Base-by-base conservation (phyloP, 78 protist genomes). In the Dictyostelium purpureum region DNA sequence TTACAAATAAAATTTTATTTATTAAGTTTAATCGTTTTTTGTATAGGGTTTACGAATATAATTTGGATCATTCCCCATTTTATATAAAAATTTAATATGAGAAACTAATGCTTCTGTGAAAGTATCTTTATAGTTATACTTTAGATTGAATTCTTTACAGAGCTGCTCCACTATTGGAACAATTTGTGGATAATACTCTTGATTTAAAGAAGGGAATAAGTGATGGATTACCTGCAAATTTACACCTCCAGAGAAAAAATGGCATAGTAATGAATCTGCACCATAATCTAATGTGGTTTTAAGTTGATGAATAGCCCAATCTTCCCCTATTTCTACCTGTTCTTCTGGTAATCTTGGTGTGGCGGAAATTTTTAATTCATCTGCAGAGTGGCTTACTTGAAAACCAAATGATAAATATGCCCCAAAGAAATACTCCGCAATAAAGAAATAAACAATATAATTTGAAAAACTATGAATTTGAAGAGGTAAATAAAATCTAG, bases 151-250 rank as follows among this genome's bases (percentile, higher is more conserved):
- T 47, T 85, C 82, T 24, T 85, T 14, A 65, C 91, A 85, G 6
- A 85, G 77, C 3, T 66, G 28, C 43, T 70, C 70, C 12, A 85
- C 6, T 59, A 85, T 85, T 28, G 91, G 91, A 7, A 76, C 91
- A 4, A 85, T 9, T 24, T 85, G 77, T 19, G 47, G 52, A 26
- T 70, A 70, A 10, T 26, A 52, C 6, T 76, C 91, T 54, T 85
- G 91, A 12, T 43, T 21, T 16, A 85, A 33, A 16, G 66, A 52
- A 47, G 91, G 91, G 56, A 85, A 54, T 16, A 87, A 42, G 38
- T 87, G 92, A 66, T 87, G 92, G 47, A 77, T 79, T 24, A 87
- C 92, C 54, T 87, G 92, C 7, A 67, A 49, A 49, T 87, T 83
- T 40, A 67, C 40, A 56, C 79, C 92, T 51, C 92, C 92, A 1